Percentiles rank a stretch among this genome's conserved stretches.
Evolutionary conservation across 1,284 basidiomycete species (phyloP).

Genomic region (Termitomyces sp.): DNA sequence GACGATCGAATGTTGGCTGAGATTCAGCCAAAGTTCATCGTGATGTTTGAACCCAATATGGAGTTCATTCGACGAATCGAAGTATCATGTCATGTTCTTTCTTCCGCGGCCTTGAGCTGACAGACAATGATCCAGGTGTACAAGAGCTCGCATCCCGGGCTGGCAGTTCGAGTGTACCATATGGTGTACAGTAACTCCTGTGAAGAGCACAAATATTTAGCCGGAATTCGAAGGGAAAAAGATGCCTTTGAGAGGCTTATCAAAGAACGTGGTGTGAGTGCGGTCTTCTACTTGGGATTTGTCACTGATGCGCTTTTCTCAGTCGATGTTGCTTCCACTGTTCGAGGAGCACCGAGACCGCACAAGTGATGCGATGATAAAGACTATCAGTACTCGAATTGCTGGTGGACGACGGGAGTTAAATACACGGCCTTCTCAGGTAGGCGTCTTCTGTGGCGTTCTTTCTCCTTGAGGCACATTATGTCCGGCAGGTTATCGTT

Average conservation of each 20-base stretch:
- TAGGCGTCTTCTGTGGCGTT: constrained; percentile 26
- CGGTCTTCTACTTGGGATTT: background rate
- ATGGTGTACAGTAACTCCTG: constrained; percentile 90
- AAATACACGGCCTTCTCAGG: constrained; percentile 66
- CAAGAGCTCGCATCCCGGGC: constrained; percentile 72
- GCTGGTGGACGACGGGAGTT: constrained; percentile 81
- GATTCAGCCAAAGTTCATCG: constrained; percentile 84
- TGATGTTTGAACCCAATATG: constrained; percentile 94
- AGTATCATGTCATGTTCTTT: constrained; percentile 37
- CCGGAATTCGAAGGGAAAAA: constrained; percentile 86
- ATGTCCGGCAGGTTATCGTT: constrained; percentile 71
- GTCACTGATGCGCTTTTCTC: constrained; percentile 1
- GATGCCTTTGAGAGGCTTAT: constrained; percentile 94
- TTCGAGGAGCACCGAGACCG: constrained; percentile 61
- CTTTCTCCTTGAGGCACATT: background rate
- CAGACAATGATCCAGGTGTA: constrained; percentile 61
- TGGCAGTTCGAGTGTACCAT: constrained; percentile 91
- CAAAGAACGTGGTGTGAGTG: constrained; percentile 81
- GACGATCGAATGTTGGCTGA: constrained; percentile 90
- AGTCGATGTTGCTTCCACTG: constrained; percentile 91
- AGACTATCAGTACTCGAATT: constrained; percentile 83
- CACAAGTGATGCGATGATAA: constrained; percentile 60
- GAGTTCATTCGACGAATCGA: constrained; percentile 92
- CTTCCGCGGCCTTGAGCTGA: constrained; percentile 1
- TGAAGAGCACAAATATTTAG: constrained; percentile 94